Base-by-base conservation (phyloP, 768 basidiomycete genomes). In the Cystobasidium tubakii region DNA sequence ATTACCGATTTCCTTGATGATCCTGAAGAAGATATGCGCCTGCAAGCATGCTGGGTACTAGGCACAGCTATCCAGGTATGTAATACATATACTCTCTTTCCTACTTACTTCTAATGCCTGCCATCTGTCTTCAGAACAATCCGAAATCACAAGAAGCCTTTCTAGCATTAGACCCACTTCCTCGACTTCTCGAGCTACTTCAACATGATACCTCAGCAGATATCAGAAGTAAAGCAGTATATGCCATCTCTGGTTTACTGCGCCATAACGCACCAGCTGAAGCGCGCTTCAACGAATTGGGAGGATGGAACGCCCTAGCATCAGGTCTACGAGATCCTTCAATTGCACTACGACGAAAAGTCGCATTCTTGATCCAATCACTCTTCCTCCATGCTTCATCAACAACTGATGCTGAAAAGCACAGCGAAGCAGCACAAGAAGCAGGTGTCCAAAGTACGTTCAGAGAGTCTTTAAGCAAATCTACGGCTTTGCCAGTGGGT, bases 221-320 rank as follows among this genome's bases (percentile, higher is more conserved):
- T 0, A 75, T 75, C 4, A 73, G 78, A 12, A 72, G 66, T n/a
- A 77, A 91, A 81, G 91, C 88, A 0, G 84, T 93, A 39, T 95
- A 95, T 80, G 82, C 88, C 0, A 82, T 94, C 12, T 92, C 90
- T 0, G 89, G 89, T 0, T 78, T 90, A 0, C 81, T 93, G 64
- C 91, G 90, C 80, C 90, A 92, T 80, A 90, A 88, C 69, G 84
- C 85, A 1, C 83, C 86, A 1, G 90, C 90, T 0, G 86, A 92
- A 0, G 76, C 79, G 43, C 81, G 82, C 12, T 83, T 93, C 39
- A 82, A 82, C 0, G 81, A 83, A 6, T 82, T 75, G 72, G 83
- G 84, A 54, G 91, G 91, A 0, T 93, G 91, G 91, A 77, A 82
- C 17, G 83, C 82, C 25, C 81, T 93, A 3, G 84, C 85, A 21